Percentiles rank a stretch among this genome's conserved stretches.
phyloP scores from a whole-genome alignment of 495 filamentous ascomycete genomes.

The Aspergillus haitiensis region DNA sequence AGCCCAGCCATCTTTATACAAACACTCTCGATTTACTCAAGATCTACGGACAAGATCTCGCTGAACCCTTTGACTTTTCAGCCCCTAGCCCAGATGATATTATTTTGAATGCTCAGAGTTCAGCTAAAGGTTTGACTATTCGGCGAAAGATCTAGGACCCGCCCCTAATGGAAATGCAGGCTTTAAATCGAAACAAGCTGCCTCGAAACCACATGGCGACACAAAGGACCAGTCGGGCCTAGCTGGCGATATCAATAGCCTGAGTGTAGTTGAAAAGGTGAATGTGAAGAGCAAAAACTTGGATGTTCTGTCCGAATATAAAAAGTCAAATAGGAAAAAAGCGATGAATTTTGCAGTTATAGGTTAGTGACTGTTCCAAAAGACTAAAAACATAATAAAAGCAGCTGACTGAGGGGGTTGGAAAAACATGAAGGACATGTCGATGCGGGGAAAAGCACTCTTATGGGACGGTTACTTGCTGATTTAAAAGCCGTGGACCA shows the following conservation, averaged over 20 bases:
- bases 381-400: too few relatives aligned
- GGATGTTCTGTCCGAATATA: slow-evolving; percentile 79
- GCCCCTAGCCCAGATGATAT: slow-evolving; percentile 93
- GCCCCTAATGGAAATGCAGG: slow-evolving; percentile 47
- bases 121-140: slow-evolving; percentile 74
- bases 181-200: slow-evolving; percentile 49
- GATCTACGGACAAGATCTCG: slow-evolving; percentile 47
- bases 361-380: slow-evolving; percentile 50
- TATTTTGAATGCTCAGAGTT: slow-evolving; percentile 77
- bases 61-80: slow-evolving; percentile 69
- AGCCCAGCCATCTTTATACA: slow-evolving; percentile 42
- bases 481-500: slow-evolving; percentile 87
- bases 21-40: slow-evolving; percentile 51
- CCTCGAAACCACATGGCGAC: slow-evolving; percentile 39
- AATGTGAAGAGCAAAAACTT: slow-evolving; percentile 82
- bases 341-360: slow-evolving; percentile 95
- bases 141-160: slow-evolving; percentile 43
- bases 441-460: slow-evolving; percentile 94
- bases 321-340: slow-evolving; percentile 72
- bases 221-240: slow-evolving; percentile 45
- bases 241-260: slow-evolving; percentile 52
- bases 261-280: slow-evolving; percentile 68
- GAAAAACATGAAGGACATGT: slow-evolving; percentile 69
- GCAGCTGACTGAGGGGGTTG: slow-evolving; percentile 9
- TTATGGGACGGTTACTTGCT: slow-evolving; percentile 92